Evolutionary conservation across 352 stramenopile genomes (phyloP).

Genomic region (Globisporangium iwayamae): DNA sequence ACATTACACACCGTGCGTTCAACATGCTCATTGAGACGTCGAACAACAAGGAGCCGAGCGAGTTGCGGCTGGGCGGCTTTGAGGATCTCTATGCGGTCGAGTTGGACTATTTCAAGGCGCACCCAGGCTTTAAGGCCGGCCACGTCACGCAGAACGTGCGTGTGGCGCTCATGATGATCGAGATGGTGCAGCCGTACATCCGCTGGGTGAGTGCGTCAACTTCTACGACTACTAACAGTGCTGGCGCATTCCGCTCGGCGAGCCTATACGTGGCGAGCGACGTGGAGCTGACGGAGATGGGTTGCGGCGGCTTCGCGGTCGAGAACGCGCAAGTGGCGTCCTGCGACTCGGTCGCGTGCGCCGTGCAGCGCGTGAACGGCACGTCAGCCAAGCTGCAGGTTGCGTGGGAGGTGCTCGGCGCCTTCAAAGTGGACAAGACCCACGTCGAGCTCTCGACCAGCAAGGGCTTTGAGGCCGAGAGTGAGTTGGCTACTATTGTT

Average conservation of each 20-base stretch:
- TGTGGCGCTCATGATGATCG: slow-evolving; percentile 92
- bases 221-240: not conserved
- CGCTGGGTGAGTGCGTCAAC: slow-evolving; percentile 54
- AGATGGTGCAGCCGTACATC: slow-evolving; percentile 95
- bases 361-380: slow-evolving; percentile 17
- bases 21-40: slow-evolving; percentile 97
- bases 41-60: slow-evolving; percentile 81
- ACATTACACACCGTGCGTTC: slow-evolving; percentile 90
- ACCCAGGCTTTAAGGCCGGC: slow-evolving; percentile 56
- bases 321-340: slow-evolving; percentile 39
- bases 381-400: slow-evolving; percentile 57
- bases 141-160: slow-evolving; percentile 95
- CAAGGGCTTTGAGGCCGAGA: slow-evolving; percentile 34
- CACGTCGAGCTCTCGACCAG: slow-evolving; percentile 60
- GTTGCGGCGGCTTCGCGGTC: slow-evolving; percentile 39
- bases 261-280: slow-evolving; percentile 36
- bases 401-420: slow-evolving; percentile 76
- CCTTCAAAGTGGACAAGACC: slow-evolving; percentile 71
- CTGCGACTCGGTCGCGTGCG: slow-evolving; percentile 44
- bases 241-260: slow-evolving; percentile 38
- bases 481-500: slow-evolving; percentile 11
- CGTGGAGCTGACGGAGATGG: slow-evolving; percentile 46
- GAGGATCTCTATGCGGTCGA: slow-evolving; percentile 66
- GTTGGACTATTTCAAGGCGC: slow-evolving; percentile 54
- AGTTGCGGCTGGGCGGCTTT: slow-evolving; percentile 65